Conservation (phyloP, 148 eudicot genomes). For the Cornus controversa region DNA sequence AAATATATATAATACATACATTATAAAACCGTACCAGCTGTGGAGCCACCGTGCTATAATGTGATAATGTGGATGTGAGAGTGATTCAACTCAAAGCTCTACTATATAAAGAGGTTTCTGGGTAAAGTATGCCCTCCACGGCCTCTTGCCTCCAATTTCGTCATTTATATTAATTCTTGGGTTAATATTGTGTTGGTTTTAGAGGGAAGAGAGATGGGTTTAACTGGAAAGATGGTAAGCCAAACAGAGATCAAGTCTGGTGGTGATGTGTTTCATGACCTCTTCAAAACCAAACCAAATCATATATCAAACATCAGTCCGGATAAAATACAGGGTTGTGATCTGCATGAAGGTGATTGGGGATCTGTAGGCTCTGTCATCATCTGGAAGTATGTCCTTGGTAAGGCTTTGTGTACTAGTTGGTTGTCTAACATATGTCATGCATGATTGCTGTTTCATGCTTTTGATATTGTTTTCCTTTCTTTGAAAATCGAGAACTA, state of each 20-base stretch:
- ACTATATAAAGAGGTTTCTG: background rate
- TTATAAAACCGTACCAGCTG: no score
- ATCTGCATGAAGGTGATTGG: slow-evolving; percentile 14
- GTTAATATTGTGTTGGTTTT: background rate
- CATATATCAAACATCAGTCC: slow-evolving; percentile 14
- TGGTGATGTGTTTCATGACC: slow-evolving; percentile 23
- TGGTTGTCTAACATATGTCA: no score
- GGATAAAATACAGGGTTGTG: slow-evolving; percentile 19
- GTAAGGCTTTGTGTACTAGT: no score
- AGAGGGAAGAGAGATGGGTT: background rate
- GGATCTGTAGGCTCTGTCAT: slow-evolving; percentile 19
- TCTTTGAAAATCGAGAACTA: no score
- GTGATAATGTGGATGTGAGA: no score
- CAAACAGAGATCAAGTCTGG: slow-evolving; percentile 19
- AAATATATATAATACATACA: no score
- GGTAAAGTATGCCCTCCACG: background rate
- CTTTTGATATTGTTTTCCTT: no score
- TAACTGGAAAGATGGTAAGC: background rate
- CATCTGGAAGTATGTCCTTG: slow-evolving; percentile 27
- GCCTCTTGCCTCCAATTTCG: background rate
- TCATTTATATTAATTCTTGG: background rate
- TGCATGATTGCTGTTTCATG: no score
- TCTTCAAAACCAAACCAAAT: slow-evolving; percentile 12
- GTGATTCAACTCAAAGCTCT: background rate
- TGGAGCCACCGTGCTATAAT: no score